Evolutionary conservation across 139 green algal genomes (phyloP), one percentile per base, ranked within the genome.

Genomic region (Chlorella sorokiniana): DNA sequence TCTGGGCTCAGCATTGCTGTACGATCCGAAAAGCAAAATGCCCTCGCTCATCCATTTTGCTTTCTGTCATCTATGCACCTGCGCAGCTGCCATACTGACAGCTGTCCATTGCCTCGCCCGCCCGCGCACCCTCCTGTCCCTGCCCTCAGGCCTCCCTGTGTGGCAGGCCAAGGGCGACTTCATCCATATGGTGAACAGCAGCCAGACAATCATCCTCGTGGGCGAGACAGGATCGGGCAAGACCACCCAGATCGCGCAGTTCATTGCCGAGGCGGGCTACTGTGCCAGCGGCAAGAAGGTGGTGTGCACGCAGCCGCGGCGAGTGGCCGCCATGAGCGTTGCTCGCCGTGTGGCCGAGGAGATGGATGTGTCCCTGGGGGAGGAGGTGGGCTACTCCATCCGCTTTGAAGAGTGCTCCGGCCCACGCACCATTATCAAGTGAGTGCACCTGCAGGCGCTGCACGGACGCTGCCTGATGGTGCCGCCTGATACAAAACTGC

Each of bases 181-280:
- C 62, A 77, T 96, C 20, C 87, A 94, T 0, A 98, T 98, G 93
- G 84, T 99, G 16, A 87, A 94, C 61, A 81, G 88, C 29, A 88
- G 97, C 81, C 97, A 99, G 89, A 99, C 94, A n/a, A 95, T 96
- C 41, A 96, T 99, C 67, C 87, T 99, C 41, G 97, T 99, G 3
- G 97, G 97, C 67, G 97, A 99, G 86, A 99, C 97, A 3, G 97
- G 97, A 25, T 92, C 74, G 29, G 97, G 97, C 51, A 99, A 99
- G 88, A 99, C 97, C 14, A 99, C 97, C n/a, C 97, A 99, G 91
- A 98, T 99, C 37, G 91, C 94, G n/a, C 96, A 99, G 90, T 98
- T 99, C 76, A 92, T 98, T 40, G 88, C 91, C 0, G 95, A 99
- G 75, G 91, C 93, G 10, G 95, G 96, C 7, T 97, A 97, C 84